Percentiles rank a stretch among this genome's conserved stretches.
Evolutionary conservation across 2,329 filamentous ascomycete species (phyloP).

Genomic region (Colletotrichum abscissum): DNA sequence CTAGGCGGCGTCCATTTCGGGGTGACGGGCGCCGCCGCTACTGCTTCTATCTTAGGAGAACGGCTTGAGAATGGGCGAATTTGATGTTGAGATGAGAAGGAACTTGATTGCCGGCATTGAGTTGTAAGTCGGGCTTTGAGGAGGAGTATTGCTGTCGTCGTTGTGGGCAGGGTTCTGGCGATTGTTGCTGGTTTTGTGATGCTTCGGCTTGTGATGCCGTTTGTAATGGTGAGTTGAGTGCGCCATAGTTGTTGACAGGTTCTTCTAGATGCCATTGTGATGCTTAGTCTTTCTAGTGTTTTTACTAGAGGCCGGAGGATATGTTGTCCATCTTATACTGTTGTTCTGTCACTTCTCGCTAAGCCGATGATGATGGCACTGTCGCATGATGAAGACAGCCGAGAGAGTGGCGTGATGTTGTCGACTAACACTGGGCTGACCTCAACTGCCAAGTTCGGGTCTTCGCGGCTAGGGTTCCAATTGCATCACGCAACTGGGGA

Average conservation of each 20-base stretch:
- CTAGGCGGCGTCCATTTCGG: slow-evolving; percentile 40
- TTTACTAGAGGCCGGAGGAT: not conserved
- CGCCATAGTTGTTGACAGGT: slow-evolving; percentile 28
- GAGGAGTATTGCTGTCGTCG: not conserved
- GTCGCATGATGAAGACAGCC: slow-evolving; percentile 23
- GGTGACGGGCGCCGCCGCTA: not conserved
- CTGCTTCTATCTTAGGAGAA: not conserved
- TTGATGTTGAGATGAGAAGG: slow-evolving; percentile 11
- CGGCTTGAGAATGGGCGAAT: slow-evolving; percentile 24
- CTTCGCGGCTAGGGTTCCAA: slow-evolving; percentile 5
- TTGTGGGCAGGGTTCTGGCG: not conserved
- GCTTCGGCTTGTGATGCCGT: slow-evolving; percentile 2
- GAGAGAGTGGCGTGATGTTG: slow-evolving; percentile 32
- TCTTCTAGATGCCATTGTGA: slow-evolving; percentile 22
- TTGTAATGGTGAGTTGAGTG: slow-evolving; percentile 17
- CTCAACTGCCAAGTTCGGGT: slow-evolving; percentile 19
- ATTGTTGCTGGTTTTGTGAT: not conserved
- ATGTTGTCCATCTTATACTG: slow-evolving; percentile 14
- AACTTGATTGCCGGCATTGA: slow-evolving; percentile 23
- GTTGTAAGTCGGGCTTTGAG: slow-evolving; percentile 18
- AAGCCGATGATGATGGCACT: slow-evolving; percentile 29
- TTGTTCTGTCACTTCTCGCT: not conserved
- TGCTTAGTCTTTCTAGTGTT: not conserved
- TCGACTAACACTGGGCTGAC: slow-evolving; percentile 33
- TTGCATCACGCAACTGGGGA: slow-evolving; percentile 2